A percentile compares a stretch with the other conserved stretches of the same genome.
phyloP scores from a whole-genome alignment of 306 rosid genomes.

The Rosa persica region DNA sequence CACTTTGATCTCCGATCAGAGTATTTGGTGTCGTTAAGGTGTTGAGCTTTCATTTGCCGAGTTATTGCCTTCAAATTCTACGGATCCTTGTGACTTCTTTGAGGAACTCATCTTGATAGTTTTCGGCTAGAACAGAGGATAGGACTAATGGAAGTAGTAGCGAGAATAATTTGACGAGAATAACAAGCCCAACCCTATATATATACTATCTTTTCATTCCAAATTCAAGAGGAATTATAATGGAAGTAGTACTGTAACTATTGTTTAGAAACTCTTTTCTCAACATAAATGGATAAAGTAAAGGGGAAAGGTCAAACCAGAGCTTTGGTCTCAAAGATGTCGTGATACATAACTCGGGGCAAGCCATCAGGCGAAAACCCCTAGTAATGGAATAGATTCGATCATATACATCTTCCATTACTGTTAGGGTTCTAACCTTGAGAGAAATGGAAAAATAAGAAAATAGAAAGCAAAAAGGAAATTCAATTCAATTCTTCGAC shows the following conservation, averaged over 20 bases:
- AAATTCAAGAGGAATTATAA: neutral
- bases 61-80: neutral
- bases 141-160: neutral
- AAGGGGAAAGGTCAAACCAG: too few relatives aligned
- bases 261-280: neutral
- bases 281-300: neutral
- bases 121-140: neutral
- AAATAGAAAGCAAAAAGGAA: neutral
- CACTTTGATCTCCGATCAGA: too few relatives aligned
- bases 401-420: too few relatives aligned
- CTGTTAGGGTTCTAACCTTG: neutral
- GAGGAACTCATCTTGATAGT: neutral
- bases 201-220: too few relatives aligned
- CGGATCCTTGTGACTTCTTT: neutral
- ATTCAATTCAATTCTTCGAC: neutral
- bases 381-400: too few relatives aligned
- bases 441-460: neutral
- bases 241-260: neutral
- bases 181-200: too few relatives aligned
- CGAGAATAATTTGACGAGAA: too few relatives aligned
- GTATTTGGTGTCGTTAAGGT: neutral
- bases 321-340: too few relatives aligned
- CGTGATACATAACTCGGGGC: too few relatives aligned
- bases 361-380: too few relatives aligned
- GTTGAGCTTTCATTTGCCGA: neutral